Evolutionary conservation across 306 rosid species (phyloP).

Genomic region (Fagus crenata): DNA sequence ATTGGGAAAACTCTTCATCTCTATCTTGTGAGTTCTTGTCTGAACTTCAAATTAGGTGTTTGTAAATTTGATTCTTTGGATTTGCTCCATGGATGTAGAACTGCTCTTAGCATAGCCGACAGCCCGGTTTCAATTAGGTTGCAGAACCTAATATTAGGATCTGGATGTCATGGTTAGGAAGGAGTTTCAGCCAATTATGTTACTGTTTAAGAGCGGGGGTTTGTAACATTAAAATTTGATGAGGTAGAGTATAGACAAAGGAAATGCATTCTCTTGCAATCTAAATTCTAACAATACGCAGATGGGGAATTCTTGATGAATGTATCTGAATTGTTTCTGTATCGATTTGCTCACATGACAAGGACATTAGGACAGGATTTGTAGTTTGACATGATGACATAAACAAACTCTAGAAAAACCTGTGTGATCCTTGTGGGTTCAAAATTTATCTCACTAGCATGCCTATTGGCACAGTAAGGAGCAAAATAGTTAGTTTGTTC

Average conservation of each 20-base stretch:
- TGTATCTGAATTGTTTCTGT: neutral
- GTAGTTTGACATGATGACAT: neutral
- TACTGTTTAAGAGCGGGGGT: neutral
- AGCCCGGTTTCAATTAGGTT: neutral
- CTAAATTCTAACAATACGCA: neutral
- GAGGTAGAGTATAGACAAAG: neutral
- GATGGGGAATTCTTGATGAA: neutral
- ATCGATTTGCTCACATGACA: neutral
- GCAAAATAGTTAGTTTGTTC: neutral
- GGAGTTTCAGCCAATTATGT: neutral
- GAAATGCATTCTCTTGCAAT: constrained; percentile 8
- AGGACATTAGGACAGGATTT: neutral
- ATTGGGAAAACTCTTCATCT: too few species aligned
- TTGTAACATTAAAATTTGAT: neutral
- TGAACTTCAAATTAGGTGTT: too few species aligned
- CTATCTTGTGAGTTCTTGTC: too few species aligned
- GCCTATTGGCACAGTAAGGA: neutral
- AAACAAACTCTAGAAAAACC: neutral
- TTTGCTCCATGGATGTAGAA: neutral
- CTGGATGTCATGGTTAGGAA: neutral
- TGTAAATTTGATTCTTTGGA: neutral
- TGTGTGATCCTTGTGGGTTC: neutral
- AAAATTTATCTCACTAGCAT: neutral
- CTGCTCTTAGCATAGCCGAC: neutral
- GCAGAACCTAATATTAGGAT: neutral